phyloP scores from a whole-genome alignment of 805 yeast genomes.

The Candida broadrunensis region DNA sequence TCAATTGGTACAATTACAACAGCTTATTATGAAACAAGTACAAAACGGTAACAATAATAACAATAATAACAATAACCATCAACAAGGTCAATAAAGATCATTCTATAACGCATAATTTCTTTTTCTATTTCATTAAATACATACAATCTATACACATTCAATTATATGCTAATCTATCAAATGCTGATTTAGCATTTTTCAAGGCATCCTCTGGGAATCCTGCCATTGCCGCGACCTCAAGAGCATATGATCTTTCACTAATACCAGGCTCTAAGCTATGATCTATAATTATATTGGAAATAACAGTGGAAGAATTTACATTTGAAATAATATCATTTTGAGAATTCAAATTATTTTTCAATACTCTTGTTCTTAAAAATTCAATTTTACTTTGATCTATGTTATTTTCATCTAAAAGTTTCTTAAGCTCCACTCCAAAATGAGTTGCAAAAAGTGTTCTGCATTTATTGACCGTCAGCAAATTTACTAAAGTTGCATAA shows the following conservation, averaged over 20 bases:
- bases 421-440: constrained; percentile 47
- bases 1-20: constrained; percentile 6
- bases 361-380: constrained; percentile 31
- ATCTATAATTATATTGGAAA: constrained; percentile 37
- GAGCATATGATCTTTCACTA: constrained; percentile 72
- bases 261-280: constrained; percentile 65
- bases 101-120: neutral
- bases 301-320: neutral
- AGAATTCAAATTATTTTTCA: constrained; percentile 9
- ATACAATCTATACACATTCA: too few species aligned
- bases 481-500: constrained; percentile 62
- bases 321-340: too few species aligned
- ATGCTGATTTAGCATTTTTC: constrained; percentile 42
- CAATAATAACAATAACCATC: constrained; percentile 1
- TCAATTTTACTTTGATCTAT: constrained; percentile 23
- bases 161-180: constrained; percentile 5
- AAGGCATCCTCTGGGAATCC: constrained; percentile 70
- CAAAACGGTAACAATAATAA: neutral
- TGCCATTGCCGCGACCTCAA: constrained; percentile 72
- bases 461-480: constrained; percentile 55
- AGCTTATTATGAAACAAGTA: constrained; percentile 18
- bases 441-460: constrained; percentile 89
- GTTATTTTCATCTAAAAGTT: constrained; percentile 29
- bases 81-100: constrained; percentile 5
- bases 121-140: neutral